Base-by-base conservation (phyloP, 257 asterid genomes). In the Datura wrightii region DNA sequence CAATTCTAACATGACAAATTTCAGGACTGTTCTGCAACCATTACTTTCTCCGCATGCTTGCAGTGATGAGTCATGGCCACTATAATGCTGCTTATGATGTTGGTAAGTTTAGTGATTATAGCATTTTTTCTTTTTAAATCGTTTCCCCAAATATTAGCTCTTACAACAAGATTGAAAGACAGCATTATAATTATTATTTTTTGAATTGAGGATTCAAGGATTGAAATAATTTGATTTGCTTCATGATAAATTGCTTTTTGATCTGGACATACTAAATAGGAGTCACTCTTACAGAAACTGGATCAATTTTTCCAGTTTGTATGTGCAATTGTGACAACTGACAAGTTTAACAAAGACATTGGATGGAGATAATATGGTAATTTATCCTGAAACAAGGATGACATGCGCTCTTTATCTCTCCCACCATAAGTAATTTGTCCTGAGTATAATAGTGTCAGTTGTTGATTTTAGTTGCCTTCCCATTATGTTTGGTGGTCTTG, bases 41-140 rank as follows among this genome's bases (percentile, higher is more conserved):
- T 86, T 94, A 95, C 87, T 97, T 97, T 88, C 98, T 97, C 76
- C 93, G 90, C 88, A 91, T 90, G 98, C 98, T 94, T 88, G 97
- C 98, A 79, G 86, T 84, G 84, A 89, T 92, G 86, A 89, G 98
- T 55, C 90, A 78, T 80, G 99, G 99, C 52, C 91, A 86, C 83
- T 88, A 94, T 89, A 95, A 85, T 19, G 93, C 92, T 78, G 92
- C 93, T 56, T 86, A 66, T 89, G 95, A 91, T 85, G 85, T 87
- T 83, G 97, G 94, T 92, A 79, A 54, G 89, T 69, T 79, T 84
- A 83, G 69, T 55, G 60, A 71, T 44, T 66, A 14, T 84, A 42
- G 42, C n/a, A 63, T 63, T 63, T 24, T 36, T 36, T 5, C 71
- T 65, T 34, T 37, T 34, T 10, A 34, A 65, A 34, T 5, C n/a